Conservation (phyloP, 2,329 filamentous ascomycete genomes). For the Thelonectria rubi region DNA sequence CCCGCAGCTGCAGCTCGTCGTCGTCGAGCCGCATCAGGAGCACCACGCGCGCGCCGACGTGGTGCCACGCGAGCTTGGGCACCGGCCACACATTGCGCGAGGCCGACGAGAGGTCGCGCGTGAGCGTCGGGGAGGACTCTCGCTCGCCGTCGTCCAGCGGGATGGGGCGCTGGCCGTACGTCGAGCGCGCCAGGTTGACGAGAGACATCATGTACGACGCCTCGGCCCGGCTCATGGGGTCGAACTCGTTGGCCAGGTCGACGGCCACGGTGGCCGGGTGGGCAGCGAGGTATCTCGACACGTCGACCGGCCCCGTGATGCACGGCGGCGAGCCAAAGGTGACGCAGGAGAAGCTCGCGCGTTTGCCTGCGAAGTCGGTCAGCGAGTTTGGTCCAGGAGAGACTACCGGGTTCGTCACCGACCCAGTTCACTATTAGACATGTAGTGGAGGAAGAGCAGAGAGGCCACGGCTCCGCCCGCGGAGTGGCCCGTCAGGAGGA, state of each 20-base stretch:
- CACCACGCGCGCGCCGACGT: constrained; percentile 31
- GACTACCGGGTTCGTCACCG: background rate
- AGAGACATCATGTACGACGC: constrained; percentile 35
- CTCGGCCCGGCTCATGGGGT: constrained; percentile 36
- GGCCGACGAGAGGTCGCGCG: background rate
- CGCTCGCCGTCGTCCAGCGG: background rate
- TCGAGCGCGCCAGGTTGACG: constrained; percentile 27
- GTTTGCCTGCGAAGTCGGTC: constrained; percentile 10
- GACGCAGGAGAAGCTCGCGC: constrained; percentile 31
- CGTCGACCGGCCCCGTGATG: constrained; percentile 22
- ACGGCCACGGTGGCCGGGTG: constrained; percentile 23
- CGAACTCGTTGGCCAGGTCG: constrained; percentile 42
- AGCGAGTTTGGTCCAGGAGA: background rate
- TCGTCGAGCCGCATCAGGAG: constrained; percentile 29
- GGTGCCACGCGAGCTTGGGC: constrained; percentile 30
- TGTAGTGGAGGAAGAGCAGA: constrained; percentile 29
- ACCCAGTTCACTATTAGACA: constrained; percentile 24
- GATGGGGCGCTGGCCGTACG: constrained; percentile 5
- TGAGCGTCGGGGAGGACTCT: background rate
- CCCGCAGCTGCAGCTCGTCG: constrained; percentile 25
- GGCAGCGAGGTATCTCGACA: constrained; percentile 13
- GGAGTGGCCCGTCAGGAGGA: constrained; percentile 39
- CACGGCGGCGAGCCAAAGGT: constrained; percentile 38
- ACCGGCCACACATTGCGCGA: constrained; percentile 22
- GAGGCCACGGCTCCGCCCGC: constrained; percentile 39